Percentiles rank a stretch among this genome's conserved stretches.
Evolutionary conservation across 225 moss, liverwort and hornwort genomes (phyloP).

Genomic region (Thuidium tamariscinum): DNA sequence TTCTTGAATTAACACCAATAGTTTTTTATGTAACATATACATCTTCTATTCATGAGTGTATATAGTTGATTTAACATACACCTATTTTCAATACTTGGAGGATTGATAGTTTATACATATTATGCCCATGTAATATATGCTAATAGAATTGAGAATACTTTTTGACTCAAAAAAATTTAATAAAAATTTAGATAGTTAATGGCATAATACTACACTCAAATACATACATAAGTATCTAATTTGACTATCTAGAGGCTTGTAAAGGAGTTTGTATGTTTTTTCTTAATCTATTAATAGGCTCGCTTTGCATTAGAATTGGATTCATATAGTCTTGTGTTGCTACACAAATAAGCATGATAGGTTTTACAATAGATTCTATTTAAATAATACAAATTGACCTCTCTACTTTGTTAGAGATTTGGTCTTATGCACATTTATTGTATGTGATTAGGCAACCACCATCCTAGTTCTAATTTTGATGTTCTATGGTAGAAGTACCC

Average conservation of each 20-base stretch:
- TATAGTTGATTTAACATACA: neutral
- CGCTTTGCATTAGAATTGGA: rapidly evolving
- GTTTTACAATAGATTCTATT: neutral
- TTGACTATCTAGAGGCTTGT: rapidly evolving
- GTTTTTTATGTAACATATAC: neutral
- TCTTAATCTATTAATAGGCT: rapidly evolving
- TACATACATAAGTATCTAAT: rapidly evolving
- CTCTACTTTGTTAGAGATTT: neutral
- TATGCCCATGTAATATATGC: neutral
- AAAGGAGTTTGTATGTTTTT: rapidly evolving
- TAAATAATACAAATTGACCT: neutral
- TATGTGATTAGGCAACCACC: rapidly evolving
- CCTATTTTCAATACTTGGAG: neutral
- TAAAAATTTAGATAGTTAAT: neutral
- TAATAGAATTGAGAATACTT: neutral
- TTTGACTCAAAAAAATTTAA: neutral
- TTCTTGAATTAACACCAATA: rapidly evolving
- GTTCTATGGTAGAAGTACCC: too few species aligned
- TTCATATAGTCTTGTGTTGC: neutral
- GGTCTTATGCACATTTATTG: neutral
- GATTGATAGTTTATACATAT: neutral
- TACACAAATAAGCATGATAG: rapidly evolving
- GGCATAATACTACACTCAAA: neutral
- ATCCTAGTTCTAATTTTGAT: rapidly evolving
- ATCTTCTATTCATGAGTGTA: neutral